Base-by-base conservation (phyloP, 306 rosid genomes). In the Senna tora region DNA sequence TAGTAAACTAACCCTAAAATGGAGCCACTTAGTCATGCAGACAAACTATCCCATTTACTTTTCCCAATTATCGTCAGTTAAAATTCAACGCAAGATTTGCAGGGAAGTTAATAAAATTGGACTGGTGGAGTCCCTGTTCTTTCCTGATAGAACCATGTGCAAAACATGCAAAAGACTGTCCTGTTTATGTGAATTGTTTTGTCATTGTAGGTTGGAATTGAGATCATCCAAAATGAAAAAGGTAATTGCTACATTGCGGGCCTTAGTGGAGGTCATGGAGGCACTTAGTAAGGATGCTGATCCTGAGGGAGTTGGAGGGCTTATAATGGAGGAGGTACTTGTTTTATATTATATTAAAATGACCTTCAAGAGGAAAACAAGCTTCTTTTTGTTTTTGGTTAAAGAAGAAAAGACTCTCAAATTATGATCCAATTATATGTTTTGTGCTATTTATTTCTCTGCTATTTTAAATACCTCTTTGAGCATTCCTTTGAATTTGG, bases 241-340 rank as follows among this genome's bases (percentile, higher is more conserved):
- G 77, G 86, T 83, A 56, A 80, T 94, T 72, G 94, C 97, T 47
- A 94, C 84, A 56, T 63, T 87, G 67, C 88, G 86, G 73, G 98
- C 97, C 65, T 84, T 94, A 67, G 90, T 91, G 81, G 97, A 91
- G 87, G 98, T 91, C 76, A 86, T 94, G 96, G 96, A 94, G 82
- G 90, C 82, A 22, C 92, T 89, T 73, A 91, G 88, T 77, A 74
- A 84, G 73, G 91, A 83, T 79, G 98, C 95, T 54, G 96, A 86
- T 85, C 95, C 97, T 33, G 68, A 28, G 34, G 91, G 95, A 63
- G 91, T 94, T 77, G 97, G 97, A 63, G 84, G 88, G 59, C 88
- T 81, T 74, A 91, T 94, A 66, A 81, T 2, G 75, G 98, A 87
- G 79, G 98, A 94, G 98, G 98, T 91, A 79, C 82, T 55, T 53